These are phyloP conservation scores for Candida maesae DNA, from an alignment of 805 yeast genomes.

Conservation along the genomic window DNA sequence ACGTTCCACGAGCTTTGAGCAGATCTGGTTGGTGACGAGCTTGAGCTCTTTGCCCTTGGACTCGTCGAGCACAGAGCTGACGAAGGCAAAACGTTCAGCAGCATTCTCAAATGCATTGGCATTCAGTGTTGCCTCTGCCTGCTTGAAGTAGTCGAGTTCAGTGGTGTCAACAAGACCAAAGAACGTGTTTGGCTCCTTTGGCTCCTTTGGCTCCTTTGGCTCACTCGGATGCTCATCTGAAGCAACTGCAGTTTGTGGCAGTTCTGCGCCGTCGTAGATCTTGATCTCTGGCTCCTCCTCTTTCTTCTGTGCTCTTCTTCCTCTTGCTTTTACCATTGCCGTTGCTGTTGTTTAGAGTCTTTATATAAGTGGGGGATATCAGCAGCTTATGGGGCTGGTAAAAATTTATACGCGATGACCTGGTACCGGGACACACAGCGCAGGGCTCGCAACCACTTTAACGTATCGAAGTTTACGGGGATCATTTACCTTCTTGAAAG, in stretches of 20 bases:
- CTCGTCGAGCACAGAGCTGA: constrained; percentile 78
- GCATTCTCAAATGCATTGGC: constrained; percentile 70
- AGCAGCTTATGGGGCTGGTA: not conserved
- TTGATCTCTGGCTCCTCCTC: constrained; percentile 17
- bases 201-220: constrained; percentile 12
- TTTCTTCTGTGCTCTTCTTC: constrained; percentile 36
- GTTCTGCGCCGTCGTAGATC: constrained; percentile 9
- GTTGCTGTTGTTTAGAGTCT: no score
- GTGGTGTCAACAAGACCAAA: constrained; percentile 83
- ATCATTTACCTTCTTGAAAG: no score
- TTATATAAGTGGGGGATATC: no score
- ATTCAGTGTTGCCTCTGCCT: constrained; percentile 83
- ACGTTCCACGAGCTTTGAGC: constrained; percentile 90
- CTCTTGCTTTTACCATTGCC: constrained; percentile 36
- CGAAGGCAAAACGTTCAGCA: constrained; percentile 73
- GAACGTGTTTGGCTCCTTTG: constrained; percentile 48
- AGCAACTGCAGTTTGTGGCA: constrained; percentile 2
- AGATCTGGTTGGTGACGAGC: constrained; percentile 88
- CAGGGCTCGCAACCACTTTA: no score
- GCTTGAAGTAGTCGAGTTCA: constrained; percentile 88
- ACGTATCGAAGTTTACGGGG: no score
- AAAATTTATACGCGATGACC: not conserved
- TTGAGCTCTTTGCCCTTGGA: constrained; percentile 86
- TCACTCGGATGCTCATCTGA: not conserved
- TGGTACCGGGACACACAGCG: no score